These are phyloP conservation scores for Zelonia costaricensis DNA, from an alignment of 208 protist species.

Conservation along the genomic window DNA sequence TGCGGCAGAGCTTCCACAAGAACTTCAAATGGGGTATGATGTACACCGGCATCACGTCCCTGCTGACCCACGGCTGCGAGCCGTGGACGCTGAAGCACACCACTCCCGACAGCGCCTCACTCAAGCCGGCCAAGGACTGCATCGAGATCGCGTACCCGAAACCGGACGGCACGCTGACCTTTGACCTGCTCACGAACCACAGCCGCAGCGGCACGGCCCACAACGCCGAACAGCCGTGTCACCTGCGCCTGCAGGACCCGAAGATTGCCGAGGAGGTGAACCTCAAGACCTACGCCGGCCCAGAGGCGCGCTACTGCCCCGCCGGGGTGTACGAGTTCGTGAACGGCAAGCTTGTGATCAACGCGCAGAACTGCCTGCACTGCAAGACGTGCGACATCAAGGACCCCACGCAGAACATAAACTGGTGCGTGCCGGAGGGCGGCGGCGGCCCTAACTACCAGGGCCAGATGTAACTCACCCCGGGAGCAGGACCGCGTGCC, in stretches of 20 bases:
- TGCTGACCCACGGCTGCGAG: constrained; percentile 78
- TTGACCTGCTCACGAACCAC: constrained; percentile 97
- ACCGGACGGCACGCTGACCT: constrained; percentile 95
- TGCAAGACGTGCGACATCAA: constrained; percentile 99
- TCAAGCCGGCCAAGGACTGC: constrained; percentile 79
- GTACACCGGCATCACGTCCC: constrained; percentile 85
- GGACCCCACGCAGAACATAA: constrained; percentile 97
- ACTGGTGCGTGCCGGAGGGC: constrained; percentile 96
- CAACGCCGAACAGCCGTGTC: constrained; percentile 95
- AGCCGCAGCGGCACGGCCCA: constrained; percentile 95
- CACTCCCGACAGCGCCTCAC: constrained; percentile 60
- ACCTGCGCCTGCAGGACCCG: constrained; percentile 89
- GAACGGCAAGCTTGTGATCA: constrained; percentile 94
- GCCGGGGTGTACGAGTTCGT: constrained; percentile 97
- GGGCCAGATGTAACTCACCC: constrained; percentile 72
- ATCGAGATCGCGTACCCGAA: constrained; percentile 96
- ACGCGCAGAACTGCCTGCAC: constrained; percentile 98
- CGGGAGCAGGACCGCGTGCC: too few relatives aligned
- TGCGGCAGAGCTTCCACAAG: constrained; percentile 90
- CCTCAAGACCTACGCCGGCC: constrained; percentile 88
- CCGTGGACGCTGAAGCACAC: constrained; percentile 93
- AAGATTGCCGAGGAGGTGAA: constrained; percentile 85
- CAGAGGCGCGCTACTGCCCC: constrained; percentile 95
- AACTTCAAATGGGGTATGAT: constrained; percentile 83
- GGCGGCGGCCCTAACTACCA: constrained; percentile 86